phyloP scores from a whole-genome alignment of 805 yeast species.

The Priceomyces haplophilus region DNA sequence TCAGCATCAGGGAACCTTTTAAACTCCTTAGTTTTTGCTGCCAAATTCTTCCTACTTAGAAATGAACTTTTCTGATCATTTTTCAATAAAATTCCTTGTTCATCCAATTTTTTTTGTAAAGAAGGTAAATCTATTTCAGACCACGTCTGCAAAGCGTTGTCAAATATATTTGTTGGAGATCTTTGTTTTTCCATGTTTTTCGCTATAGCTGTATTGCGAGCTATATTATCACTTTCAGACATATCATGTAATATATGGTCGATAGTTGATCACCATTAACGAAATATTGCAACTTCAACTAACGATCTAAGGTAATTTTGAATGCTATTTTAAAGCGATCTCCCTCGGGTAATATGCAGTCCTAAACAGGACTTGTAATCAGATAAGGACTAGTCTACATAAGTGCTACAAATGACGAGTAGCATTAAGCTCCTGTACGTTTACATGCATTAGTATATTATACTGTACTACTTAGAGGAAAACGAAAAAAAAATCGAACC shows the following conservation, averaged over 20 bases:
- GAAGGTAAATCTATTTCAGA: constrained; percentile 65
- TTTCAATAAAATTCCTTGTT: constrained; percentile 68
- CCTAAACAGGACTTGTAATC: background rate
- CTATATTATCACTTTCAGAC: background rate
- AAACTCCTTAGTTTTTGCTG: constrained; percentile 82
- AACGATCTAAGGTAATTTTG: background rate
- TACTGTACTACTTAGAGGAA: constrained; percentile 3
- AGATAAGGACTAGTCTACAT: too few relatives aligned
- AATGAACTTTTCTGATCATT: constrained; percentile 67
- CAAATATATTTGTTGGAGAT: constrained; percentile 29
- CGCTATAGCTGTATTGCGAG: background rate
- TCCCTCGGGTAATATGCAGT: background rate
- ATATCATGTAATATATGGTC: background rate
- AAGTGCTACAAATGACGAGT: background rate
- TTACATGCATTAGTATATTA: constrained; percentile 11
- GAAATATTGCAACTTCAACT: background rate
- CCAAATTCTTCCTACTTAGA: constrained; percentile 69
- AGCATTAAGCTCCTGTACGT: constrained; percentile 2
- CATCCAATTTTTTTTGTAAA: constrained; percentile 71
- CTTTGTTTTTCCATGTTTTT: background rate
- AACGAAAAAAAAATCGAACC: constrained; percentile 1
- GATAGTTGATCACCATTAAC: background rate
- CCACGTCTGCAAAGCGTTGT: constrained; percentile 71
- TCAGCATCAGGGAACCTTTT: constrained; percentile 65
- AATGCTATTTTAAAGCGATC: background rate